These are phyloP conservation scores for Parastagonospora avenae DNA, from an alignment of 2,329 filamentous ascomycete genomes.

Conservation along the genomic window DNA sequence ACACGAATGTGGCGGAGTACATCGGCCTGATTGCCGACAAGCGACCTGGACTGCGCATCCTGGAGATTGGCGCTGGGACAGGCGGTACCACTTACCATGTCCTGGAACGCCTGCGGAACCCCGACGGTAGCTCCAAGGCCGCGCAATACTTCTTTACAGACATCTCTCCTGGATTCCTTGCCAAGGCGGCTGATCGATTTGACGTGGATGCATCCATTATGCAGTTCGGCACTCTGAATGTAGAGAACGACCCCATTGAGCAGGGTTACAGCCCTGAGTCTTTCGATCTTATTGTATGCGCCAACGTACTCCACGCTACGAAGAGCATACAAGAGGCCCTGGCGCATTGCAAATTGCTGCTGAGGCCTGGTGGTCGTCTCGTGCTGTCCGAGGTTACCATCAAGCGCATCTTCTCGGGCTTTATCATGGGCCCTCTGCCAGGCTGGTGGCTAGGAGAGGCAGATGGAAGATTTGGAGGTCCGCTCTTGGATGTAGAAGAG, in stretches of 20 bases:
- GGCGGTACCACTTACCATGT: too few relatives aligned
- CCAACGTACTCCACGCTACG: conserved; percentile 6
- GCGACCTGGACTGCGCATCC: too few relatives aligned
- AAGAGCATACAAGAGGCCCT: neutral
- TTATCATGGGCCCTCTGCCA: neutral
- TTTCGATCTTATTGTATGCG: conserved; percentile 15
- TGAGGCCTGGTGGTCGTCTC: neutral
- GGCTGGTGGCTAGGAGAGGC: conserved; percentile 1
- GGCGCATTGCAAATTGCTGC: neutral
- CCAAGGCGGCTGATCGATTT: neutral
- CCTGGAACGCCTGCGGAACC: too few relatives aligned
- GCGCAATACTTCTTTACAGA: conserved; percentile 17
- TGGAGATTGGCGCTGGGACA: too few relatives aligned
- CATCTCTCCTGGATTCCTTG: conserved; percentile 19
- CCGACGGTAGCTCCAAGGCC: too few relatives aligned
- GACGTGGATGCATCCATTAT: neutral
- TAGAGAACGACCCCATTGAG: conserved; percentile 1
- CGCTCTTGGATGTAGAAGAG: neutral
- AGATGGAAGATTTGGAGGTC: neutral
- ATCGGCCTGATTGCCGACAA: too few relatives aligned
- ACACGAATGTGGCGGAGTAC: too few relatives aligned
- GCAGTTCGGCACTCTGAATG: conserved; percentile 7
- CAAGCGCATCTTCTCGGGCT: neutral
- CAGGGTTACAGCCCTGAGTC: conserved; percentile 8
- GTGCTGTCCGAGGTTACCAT: neutral